phyloP scores from a whole-genome alignment of 2,329 filamentous ascomycete genomes.

The Periconia sp. region DNA sequence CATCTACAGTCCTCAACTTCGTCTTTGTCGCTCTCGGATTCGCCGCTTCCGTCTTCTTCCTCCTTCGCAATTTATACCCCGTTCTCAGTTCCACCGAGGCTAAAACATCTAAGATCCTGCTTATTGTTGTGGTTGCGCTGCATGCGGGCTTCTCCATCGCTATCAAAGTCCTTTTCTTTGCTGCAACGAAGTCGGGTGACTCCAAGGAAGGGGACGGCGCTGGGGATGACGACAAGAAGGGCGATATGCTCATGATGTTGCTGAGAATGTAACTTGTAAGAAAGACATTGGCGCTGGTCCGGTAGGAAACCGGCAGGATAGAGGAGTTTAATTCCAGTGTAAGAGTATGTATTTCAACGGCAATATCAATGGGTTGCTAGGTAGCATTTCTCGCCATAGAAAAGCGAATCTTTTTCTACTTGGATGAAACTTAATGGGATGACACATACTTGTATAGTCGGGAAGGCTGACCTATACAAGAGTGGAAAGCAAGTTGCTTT shows the following conservation, averaged over 20 bases:
- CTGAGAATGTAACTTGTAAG: conserved; percentile 21
- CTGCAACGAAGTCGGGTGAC: conserved; percentile 56
- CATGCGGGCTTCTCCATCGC: conserved; percentile 91
- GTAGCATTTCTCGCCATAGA: too few species aligned
- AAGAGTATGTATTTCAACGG: too few species aligned
- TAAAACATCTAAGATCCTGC: conserved; percentile 85
- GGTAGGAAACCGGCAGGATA: too few species aligned
- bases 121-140: conserved; percentile 81
- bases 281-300: too few species aligned
- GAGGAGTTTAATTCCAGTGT: too few species aligned
- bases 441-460: too few species aligned
- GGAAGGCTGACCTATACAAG: too few species aligned
- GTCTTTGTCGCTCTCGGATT: conserved; percentile 78
- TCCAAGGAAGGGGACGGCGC: conserved; percentile 29
- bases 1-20: conserved; percentile 76
- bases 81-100: conserved; percentile 91
- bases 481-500: too few species aligned
- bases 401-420: too few species aligned
- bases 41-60: conserved; percentile 45
- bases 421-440: too few species aligned
- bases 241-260: conserved; percentile 27
- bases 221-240: conserved; percentile 29
- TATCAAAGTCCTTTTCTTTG: conserved; percentile 98
- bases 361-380: too few species aligned
- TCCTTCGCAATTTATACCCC: conserved; percentile 60